Percentiles rank a stretch among this genome's conserved stretches.
Conservation (phyloP, 371 early-diverging fungal genomes). For the Circinella umbellata region DNA sequence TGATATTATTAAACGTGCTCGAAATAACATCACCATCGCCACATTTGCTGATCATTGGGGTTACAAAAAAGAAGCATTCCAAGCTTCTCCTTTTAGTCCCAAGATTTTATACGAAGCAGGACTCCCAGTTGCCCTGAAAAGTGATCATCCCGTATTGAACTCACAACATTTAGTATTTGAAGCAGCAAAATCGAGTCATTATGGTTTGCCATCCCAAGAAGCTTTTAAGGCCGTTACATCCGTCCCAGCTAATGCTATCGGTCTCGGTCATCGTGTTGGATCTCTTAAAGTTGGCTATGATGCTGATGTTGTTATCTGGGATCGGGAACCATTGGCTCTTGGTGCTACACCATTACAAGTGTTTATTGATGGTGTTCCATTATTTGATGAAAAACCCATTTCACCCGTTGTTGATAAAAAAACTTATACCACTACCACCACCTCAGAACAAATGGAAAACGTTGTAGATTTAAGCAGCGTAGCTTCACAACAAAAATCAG, state of each 20-base stretch:
- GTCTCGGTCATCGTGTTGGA: constrained; percentile 74
- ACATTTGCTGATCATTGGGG: constrained; percentile 75
- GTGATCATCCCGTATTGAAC: constrained; percentile 79
- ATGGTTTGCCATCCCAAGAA: constrained; percentile 62
- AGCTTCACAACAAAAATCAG: constrained; percentile 16
- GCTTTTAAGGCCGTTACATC: constrained; percentile 73
- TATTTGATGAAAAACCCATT: constrained; percentile 40
- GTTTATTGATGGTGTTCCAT: constrained; percentile 70
- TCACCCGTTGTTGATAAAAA: constrained; percentile 9
- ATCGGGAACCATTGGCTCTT: constrained; percentile 64
- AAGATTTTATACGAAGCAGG: constrained; percentile 68
- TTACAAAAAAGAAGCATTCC: constrained; percentile 80
- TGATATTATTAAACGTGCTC: constrained; percentile 64
- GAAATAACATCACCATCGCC: constrained; percentile 57
- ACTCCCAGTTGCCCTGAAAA: constrained; percentile 74
- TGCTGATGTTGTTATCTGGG: constrained; percentile 78
- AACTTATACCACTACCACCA: neutral
- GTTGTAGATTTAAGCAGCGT: neutral
- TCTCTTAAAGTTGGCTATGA: constrained; percentile 71
- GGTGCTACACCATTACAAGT: constrained; percentile 76
- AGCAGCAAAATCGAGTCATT: constrained; percentile 74
- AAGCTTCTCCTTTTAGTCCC: constrained; percentile 60
- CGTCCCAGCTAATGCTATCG: constrained; percentile 73
- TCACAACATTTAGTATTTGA: constrained; percentile 73
- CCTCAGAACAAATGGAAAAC: neutral